Evolutionary conservation across 306 rosid genomes (phyloP).

Genomic region (Medicago ruthenica): DNA sequence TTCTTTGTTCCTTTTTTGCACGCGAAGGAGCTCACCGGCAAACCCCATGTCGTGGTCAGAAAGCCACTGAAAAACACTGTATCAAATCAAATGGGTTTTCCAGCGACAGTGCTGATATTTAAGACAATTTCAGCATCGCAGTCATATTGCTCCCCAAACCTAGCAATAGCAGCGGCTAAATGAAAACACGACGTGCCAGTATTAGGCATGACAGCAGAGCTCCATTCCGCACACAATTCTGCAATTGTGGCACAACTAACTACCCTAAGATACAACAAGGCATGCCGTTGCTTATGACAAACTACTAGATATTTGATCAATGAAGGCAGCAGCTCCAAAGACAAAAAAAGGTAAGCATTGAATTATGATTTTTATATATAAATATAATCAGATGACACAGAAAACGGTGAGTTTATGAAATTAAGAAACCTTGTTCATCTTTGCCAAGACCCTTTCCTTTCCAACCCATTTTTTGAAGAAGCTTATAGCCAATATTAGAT

Average conservation of each 20-base stretch:
- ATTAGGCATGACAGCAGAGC: not conserved
- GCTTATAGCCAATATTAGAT: constrained; percentile 90
- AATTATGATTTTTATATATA: not conserved
- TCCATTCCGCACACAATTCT: not conserved
- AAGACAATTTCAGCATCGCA: not conserved
- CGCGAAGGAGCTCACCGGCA: not conserved
- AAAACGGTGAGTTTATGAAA: not conserved
- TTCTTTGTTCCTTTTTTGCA: not conserved
- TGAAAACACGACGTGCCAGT: not conserved
- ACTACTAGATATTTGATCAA: not conserved
- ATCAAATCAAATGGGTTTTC: not conserved
- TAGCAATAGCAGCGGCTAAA: not conserved
- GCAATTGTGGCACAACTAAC: not conserved
- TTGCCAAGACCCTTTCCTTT: constrained; percentile 98
- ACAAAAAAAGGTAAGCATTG: not conserved
- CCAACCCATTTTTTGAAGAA: constrained; percentile 99
- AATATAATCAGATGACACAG: not conserved
- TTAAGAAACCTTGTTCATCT: constrained; percentile 80
- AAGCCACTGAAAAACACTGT: too few relatives aligned
- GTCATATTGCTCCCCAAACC: not conserved
- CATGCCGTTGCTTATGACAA: constrained; percentile 5
- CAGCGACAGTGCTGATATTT: not conserved
- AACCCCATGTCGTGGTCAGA: not conserved
- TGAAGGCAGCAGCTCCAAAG: not conserved
- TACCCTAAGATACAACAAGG: not conserved